A percentile compares a stretch with the other conserved stretches of the same genome.
phyloP scores from a whole-genome alignment of 2,329 filamentous ascomycete genomes.

The Hypocrella siamensis region DNA sequence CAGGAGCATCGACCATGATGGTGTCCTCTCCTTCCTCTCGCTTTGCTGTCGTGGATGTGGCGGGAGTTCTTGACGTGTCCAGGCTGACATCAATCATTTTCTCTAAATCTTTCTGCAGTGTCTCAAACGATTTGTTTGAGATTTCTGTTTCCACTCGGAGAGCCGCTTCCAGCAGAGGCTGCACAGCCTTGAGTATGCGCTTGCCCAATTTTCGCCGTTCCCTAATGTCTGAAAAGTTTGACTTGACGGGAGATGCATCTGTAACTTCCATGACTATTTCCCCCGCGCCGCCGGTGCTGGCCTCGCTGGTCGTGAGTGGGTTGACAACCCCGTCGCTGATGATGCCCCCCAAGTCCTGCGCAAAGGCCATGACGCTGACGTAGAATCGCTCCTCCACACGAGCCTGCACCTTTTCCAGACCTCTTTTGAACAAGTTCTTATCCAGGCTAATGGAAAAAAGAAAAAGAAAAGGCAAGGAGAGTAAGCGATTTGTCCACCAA shows the following conservation, averaged over 20 bases:
- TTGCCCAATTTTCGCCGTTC: constrained; percentile 77
- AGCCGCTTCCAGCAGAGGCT: constrained; percentile 62
- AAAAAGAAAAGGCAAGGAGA: not conserved
- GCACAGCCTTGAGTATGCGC: constrained; percentile 71
- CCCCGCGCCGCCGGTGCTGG: constrained; percentile 3
- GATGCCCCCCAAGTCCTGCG: constrained; percentile 37
- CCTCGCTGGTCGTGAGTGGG: not conserved
- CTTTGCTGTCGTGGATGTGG: constrained; percentile 18
- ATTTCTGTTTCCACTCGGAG: constrained; percentile 71
- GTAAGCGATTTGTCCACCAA: not conserved
- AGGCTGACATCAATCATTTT: constrained; percentile 54
- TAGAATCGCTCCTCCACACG: constrained; percentile 42
- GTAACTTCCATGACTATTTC: constrained; percentile 15
- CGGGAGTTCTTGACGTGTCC: constrained; percentile 31
- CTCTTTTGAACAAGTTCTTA: constrained; percentile 41
- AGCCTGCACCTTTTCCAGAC: constrained; percentile 31
- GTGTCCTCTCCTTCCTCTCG: constrained; percentile 26
- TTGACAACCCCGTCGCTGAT: constrained; percentile 36
- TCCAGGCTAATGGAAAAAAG: constrained; percentile 38
- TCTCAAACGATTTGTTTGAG: constrained; percentile 51
- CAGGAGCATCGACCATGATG: constrained; percentile 34
- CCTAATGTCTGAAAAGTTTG: constrained; percentile 50
- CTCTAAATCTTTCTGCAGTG: constrained; percentile 59
- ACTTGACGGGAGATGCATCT: constrained; percentile 34
- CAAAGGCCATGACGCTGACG: constrained; percentile 40